phyloP scores from a whole-genome alignment of 768 basidiomycete species.

The Tylopilus balloui region DNA sequence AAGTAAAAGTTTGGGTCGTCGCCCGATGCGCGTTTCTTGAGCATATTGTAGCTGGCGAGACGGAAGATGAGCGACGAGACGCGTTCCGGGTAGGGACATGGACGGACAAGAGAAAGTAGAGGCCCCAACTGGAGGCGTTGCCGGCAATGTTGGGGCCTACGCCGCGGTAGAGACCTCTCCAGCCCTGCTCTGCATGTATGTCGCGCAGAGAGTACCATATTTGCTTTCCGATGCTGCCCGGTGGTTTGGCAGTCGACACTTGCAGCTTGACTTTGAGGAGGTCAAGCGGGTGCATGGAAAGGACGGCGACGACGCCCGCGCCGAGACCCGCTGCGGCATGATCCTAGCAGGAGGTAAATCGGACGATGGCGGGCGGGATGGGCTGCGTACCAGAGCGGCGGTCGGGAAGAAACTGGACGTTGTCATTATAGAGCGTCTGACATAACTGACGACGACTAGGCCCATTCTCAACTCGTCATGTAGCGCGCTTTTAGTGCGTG shows the following conservation, averaged over 20 bases:
- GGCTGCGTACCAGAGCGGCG: constrained; percentile 29
- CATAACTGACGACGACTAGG: constrained; percentile 6
- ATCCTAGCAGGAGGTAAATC: constrained; percentile 51
- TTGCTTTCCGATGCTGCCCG: constrained; percentile 59
- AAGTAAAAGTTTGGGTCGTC: constrained; percentile 63
- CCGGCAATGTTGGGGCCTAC: constrained; percentile 88
- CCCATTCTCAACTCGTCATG: neutral
- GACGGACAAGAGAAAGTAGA: constrained; percentile 92
- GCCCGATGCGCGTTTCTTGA: constrained; percentile 75
- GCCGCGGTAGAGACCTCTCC: constrained; percentile 86
- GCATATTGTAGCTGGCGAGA: constrained; percentile 76
- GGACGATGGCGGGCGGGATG: neutral
- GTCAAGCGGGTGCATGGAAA: constrained; percentile 97
- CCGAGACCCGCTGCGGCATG: constrained; percentile 93
- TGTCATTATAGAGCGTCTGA: constrained; percentile 24
- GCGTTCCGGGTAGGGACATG: neutral
- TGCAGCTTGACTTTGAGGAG: constrained; percentile 93
- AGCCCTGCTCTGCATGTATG: constrained; percentile 73
- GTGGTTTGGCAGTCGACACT: constrained; percentile 65
- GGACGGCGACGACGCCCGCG: constrained; percentile 86
- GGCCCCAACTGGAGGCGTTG: constrained; percentile 94
- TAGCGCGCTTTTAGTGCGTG: no score
- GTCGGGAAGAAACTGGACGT: constrained; percentile 42
- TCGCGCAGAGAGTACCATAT: constrained; percentile 73
- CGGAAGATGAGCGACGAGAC: constrained; percentile 2